Evolutionary conservation across 2,329 filamentous ascomycete species (phyloP).

Genomic region (Xylaria digitata): DNA sequence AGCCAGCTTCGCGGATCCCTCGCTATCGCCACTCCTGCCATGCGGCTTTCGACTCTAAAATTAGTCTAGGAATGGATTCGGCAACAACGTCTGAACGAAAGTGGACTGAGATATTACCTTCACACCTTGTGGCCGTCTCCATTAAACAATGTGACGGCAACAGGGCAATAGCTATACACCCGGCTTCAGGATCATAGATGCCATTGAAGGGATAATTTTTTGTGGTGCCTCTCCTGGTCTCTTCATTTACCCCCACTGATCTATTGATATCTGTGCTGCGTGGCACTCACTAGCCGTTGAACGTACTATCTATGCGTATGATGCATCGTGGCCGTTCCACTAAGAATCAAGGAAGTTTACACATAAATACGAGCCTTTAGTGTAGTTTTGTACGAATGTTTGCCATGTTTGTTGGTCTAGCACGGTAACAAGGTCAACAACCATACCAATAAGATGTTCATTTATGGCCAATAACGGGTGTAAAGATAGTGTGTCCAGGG

Average conservation of each 20-base stretch:
- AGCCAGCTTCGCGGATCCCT: constrained; percentile 12
- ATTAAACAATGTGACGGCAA: constrained; percentile 6
- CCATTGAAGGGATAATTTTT: neutral
- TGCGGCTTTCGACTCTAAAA: constrained; percentile 13
- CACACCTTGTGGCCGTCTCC: neutral
- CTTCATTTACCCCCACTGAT: neutral
- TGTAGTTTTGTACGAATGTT: neutral
- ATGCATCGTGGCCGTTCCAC: constrained; percentile 13
- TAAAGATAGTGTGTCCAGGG: constrained; percentile 9
- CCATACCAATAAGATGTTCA: constrained; percentile 23
- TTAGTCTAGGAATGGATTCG: neutral
- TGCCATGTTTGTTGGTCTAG: neutral
- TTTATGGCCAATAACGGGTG: constrained; percentile 2
- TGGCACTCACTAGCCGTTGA: neutral
- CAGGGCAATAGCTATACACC: neutral
- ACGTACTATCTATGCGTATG: constrained; percentile 18
- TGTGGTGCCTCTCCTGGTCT: neutral
- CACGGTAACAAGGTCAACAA: constrained; percentile 7
- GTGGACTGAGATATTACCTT: neutral
- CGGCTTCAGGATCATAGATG: neutral
- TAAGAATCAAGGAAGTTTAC: constrained; percentile 3
- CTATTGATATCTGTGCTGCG: neutral
- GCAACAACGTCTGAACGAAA: neutral
- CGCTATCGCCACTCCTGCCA: neutral
- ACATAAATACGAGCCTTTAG: constrained; percentile 3